phyloP scores from a whole-genome alignment of 2,329 filamentous ascomycete species.

The Neonectria ditissima region DNA sequence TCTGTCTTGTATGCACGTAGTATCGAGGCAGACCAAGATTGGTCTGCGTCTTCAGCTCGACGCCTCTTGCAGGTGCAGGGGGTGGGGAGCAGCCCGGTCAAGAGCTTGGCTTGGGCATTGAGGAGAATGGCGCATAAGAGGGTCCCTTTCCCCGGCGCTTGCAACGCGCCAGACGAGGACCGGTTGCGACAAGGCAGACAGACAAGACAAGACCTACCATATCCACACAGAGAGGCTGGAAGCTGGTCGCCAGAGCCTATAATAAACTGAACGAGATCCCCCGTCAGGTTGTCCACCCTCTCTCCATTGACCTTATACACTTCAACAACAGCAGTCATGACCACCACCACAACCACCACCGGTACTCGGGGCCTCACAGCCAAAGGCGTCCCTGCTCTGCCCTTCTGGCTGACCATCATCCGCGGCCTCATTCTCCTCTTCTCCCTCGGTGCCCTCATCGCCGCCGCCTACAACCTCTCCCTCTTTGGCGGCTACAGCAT shows the following conservation, averaged over 20 bases:
- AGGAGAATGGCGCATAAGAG: slow-evolving; percentile 5
- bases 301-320: not conserved
- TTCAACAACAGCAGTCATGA: slow-evolving; percentile 11
- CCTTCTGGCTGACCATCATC: slow-evolving; percentile 53
- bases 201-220: not conserved
- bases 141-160: slow-evolving; percentile 1
- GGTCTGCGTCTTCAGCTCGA: not conserved
- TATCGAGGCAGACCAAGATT: not conserved
- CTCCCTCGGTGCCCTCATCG: slow-evolving; percentile 53
- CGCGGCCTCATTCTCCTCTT: slow-evolving; percentile 54
- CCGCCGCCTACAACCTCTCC: slow-evolving; percentile 56
- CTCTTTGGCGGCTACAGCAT: slow-evolving; percentile 43
- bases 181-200: slow-evolving; percentile 9
- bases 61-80: not conserved
- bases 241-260: not conserved
- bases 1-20: not conserved
- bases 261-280: slow-evolving; percentile 5
- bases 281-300: not conserved
- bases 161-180: not conserved
- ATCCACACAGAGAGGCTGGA: not conserved
- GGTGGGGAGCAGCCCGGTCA: not conserved
- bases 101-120: not conserved
- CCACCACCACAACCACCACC: slow-evolving; percentile 13
- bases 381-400: slow-evolving; percentile 52
- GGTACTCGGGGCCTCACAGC: slow-evolving; percentile 48